Base-by-base conservation (phyloP, 2,329 filamentous ascomycete genomes). In the Penicillium nordicum region DNA sequence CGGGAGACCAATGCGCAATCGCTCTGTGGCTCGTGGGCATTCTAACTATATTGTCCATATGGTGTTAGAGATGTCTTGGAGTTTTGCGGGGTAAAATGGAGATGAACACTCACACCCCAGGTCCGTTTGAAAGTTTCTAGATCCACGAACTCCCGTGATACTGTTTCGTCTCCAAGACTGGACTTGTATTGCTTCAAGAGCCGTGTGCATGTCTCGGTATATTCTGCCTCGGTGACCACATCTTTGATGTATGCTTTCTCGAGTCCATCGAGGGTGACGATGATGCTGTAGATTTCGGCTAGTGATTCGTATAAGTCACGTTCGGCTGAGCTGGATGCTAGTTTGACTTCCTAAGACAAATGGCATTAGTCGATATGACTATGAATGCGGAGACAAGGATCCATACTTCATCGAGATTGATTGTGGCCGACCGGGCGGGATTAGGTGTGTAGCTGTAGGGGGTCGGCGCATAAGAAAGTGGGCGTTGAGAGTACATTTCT, bases 201-300 rank as follows among this genome's bases (percentile, higher is more conserved):
- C 38, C 94, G 86, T 70, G 92, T 90, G 80, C 95, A 99, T 63
- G 94, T 96, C 71, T 97, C 94, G 1, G 92, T 96, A 74, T 99
- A 99, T 68, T 97, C 93, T 50, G 83, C 82, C 75, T 97, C 94
- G 6, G 89, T 85, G 49, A 99, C 88, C 23, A 92, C 93, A 80
- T 99, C 94, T 70, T 96, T 95, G 38, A 99, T 84, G 70, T 96
- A 99, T 0, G 93, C 95, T 74, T 95, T 96, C 70, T 99, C 94
- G 1, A 99, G 84, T 62, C 95, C 92, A 71, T 99, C 94, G 3
- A 99, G 81, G 0, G 94, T 97, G 59, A 97, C 84, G 37, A 99
- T 93, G 64, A 99, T 97, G 77, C 92, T 96, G 76, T 97, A 99
- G 25, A 99, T 87, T 76, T 99, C 94, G 53, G 93, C 94, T 14